Evolutionary conservation across 139 green algal species (phyloP).

Genomic region (Haematococcus lacustris): DNA sequence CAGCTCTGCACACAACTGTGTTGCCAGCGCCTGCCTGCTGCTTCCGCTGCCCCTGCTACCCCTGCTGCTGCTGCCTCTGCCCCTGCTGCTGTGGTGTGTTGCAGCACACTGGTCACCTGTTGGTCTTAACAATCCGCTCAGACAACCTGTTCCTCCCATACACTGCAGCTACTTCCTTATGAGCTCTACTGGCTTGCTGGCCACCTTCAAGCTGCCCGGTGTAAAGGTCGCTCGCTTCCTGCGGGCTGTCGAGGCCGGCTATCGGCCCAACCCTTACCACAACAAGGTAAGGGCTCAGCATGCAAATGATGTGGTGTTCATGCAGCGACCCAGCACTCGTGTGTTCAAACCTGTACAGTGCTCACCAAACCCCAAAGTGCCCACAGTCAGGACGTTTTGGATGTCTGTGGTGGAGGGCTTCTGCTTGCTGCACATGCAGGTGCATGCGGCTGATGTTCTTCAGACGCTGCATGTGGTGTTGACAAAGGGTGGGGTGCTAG

Average conservation of each 20-base stretch:
- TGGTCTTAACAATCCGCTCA: no score
- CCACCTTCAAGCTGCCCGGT: conserved; percentile 13
- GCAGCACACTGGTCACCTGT: no score
- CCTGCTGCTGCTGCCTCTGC: no score
- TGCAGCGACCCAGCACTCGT: no score
- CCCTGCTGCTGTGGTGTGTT: no score
- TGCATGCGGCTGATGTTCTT: conserved; percentile 28
- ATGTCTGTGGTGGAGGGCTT: neutral
- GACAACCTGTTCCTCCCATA: no score
- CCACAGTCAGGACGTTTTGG: neutral
- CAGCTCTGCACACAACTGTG: no score
- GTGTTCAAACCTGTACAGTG: no score
- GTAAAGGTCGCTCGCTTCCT: conserved; percentile 33
- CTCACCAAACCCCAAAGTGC: neutral
- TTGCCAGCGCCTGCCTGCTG: no score
- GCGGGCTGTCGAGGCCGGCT: conserved; percentile 13
- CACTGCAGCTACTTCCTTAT: no score
- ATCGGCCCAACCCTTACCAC: conserved; percentile 28
- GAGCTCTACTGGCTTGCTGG: conserved; percentile 15
- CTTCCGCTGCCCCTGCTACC: no score
- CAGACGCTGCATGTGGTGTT: conserved; percentile 22
- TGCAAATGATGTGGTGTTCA: neutral
- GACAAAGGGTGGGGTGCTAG: conserved; percentile 11
- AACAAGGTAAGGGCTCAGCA: conserved; percentile 7
- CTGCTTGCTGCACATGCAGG: conserved; percentile 10